These are phyloP conservation scores for Echria macrotheca DNA, from an alignment of 495 filamentous ascomycete genomes.

Conservation along the genomic window DNA sequence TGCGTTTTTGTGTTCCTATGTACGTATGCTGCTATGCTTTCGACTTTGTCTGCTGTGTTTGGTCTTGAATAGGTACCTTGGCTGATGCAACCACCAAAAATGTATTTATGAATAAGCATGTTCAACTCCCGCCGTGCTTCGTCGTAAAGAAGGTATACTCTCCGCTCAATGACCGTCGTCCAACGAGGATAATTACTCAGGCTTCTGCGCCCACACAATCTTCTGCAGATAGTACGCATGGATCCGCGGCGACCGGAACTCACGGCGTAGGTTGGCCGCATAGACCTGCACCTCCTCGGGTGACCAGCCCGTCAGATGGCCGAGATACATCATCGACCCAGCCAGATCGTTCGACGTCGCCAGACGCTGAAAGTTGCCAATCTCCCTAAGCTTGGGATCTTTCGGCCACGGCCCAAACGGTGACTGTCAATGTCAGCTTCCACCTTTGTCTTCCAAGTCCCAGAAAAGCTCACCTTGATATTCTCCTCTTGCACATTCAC, in stretches of 20 bases:
- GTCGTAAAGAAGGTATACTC: too few species aligned
- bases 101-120: too few species aligned
- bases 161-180: too few species aligned
- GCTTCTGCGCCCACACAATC: slow-evolving; percentile 33
- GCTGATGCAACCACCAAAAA: too few species aligned
- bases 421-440: slow-evolving; percentile 15
- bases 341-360: slow-evolving; percentile 27
- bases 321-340: slow-evolving; percentile 31
- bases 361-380: slow-evolving; percentile 33
- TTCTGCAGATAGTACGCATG: slow-evolving; percentile 28
- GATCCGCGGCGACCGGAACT: slow-evolving; percentile 20
- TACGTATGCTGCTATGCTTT: too few species aligned
- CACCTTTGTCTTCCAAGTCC: not conserved
- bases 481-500: slow-evolving; percentile 29
- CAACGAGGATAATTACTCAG: too few species aligned
- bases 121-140: too few species aligned
- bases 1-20: too few species aligned
- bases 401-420: slow-evolving; percentile 48
- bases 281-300: slow-evolving; percentile 31
- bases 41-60: too few species aligned
- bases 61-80: too few species aligned
- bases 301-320: slow-evolving; percentile 28
- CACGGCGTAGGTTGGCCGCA: slow-evolving; percentile 28
- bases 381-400: slow-evolving; percentile 44
- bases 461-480: slow-evolving; percentile 33